A percentile compares a stretch with the other conserved stretches of the same genome.
These are phyloP conservation scores for Acacia acuminata DNA, from an alignment of 306 rosid genomes.

Conservation along the genomic window DNA sequence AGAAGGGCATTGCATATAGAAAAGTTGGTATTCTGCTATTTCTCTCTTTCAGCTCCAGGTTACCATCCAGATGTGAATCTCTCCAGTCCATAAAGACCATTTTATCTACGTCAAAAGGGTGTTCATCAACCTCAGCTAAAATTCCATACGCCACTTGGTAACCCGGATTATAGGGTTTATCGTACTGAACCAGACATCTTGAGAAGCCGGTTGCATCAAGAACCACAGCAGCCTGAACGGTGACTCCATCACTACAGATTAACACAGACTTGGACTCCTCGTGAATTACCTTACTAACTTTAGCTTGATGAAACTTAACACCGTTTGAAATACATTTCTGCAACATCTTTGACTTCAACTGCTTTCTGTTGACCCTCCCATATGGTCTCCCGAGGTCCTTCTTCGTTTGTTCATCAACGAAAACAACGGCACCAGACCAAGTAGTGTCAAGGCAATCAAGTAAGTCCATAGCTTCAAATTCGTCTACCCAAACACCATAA, in stretches of 20 bases:
- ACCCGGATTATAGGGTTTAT: constrained; percentile 93
- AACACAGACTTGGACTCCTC: constrained; percentile 80
- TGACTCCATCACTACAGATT: constrained; percentile 85
- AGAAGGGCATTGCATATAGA: constrained; percentile 98
- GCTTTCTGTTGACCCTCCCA: constrained; percentile 95
- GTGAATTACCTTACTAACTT: constrained; percentile 79
- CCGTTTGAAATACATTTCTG: constrained; percentile 86
- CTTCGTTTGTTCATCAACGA: constrained; percentile 53
- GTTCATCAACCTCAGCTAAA: constrained; percentile 94
- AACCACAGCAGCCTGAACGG: constrained; percentile 87
- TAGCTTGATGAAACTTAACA: constrained; percentile 90
- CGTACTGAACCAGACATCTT: constrained; percentile 87
- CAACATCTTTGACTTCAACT: constrained; percentile 86
- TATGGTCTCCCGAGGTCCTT: constrained; percentile 85
- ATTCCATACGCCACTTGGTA: constrained; percentile 98
- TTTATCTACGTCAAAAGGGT: constrained; percentile 86
- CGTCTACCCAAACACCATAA: constrained; percentile 99
- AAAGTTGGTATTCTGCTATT: constrained; percentile 83
- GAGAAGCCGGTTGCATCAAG: constrained; percentile 99
- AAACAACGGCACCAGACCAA: constrained; percentile 96
- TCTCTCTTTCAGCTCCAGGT: constrained; percentile 63
- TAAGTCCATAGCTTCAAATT: constrained; percentile 93
- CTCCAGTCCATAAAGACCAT: constrained; percentile 99
- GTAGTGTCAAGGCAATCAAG: constrained; percentile 96
- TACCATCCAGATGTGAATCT: constrained; percentile 72